phyloP scores from a whole-genome alignment of 2,329 filamentous ascomycete species.

The Talaromyces sp. region DNA sequence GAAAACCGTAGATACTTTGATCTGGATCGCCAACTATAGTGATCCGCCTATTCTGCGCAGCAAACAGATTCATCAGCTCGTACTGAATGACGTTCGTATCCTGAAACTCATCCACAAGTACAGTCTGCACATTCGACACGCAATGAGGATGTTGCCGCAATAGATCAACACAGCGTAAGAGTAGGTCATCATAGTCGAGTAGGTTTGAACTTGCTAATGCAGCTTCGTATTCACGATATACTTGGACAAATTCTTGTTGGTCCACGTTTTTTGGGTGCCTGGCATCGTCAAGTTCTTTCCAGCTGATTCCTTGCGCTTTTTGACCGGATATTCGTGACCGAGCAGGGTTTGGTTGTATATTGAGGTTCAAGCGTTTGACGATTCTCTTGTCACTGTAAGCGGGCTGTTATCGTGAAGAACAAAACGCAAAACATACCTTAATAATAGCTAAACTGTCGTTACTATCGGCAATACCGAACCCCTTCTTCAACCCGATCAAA shows the following conservation, averaged over 20 bases:
- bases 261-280: conserved; percentile 43
- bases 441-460: conserved; percentile 76
- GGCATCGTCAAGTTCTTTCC: conserved; percentile 42
- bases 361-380: conserved; percentile 67
- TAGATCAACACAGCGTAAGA: conserved; percentile 78
- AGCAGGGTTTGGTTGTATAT: conserved; percentile 67
- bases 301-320: conserved; percentile 55
- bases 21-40: conserved; percentile 96
- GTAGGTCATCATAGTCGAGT: conserved; percentile 90
- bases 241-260: conserved; percentile 62
- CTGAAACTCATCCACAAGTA: conserved; percentile 96
- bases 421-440: conserved; percentile 39
- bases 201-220: conserved; percentile 73
- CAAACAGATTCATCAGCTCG: conserved; percentile 86
- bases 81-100: conserved; percentile 96
- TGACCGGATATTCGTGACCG: conserved; percentile 68
- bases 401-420: too few relatives aligned
- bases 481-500: conserved; percentile 73
- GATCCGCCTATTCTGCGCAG: conserved; percentile 68
- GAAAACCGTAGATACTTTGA: conserved; percentile 96
- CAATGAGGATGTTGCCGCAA: conserved; percentile 70
- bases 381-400: conserved; percentile 54
- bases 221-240: conserved; percentile 73
- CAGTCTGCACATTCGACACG: conserved; percentile 83
- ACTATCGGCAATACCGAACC: conserved; percentile 88